Conservation (phyloP, 2,329 filamentous ascomycete genomes). For the Neurospora sp. region DNA sequence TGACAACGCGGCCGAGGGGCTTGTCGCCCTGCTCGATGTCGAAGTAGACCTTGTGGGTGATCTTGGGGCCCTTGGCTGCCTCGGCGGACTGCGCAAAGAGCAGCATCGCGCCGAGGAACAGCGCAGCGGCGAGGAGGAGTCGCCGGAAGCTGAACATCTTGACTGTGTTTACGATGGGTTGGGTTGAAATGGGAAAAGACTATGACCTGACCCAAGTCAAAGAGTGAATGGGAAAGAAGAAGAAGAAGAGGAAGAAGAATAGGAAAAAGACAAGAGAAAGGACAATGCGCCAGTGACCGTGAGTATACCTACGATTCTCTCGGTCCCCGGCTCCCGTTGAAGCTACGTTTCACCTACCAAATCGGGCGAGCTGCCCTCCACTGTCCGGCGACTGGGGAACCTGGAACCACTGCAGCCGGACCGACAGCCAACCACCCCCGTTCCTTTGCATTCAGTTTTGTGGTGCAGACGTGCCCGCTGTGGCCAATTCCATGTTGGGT, state of each 20-base stretch:
- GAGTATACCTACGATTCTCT: neutral
- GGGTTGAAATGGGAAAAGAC: constrained; percentile 1
- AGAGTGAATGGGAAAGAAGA: constrained; percentile 3
- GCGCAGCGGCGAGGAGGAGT: constrained; percentile 59
- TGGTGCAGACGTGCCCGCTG: neutral
- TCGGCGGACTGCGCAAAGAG: constrained; percentile 65
- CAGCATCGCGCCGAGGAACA: constrained; percentile 67
- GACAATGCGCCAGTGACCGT: constrained; percentile 7
- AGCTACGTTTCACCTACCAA: constrained; percentile 21
- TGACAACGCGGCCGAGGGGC: constrained; percentile 62
- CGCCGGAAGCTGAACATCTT: constrained; percentile 66
- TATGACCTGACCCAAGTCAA: neutral
- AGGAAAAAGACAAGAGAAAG: constrained; percentile 5
- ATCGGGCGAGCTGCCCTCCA: constrained; percentile 2
- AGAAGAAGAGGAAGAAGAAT: constrained; percentile 1
- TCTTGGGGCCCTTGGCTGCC: constrained; percentile 80
- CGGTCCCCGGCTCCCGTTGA: constrained; percentile 8
- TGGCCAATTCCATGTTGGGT: neutral
- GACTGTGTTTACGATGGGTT: constrained; percentile 22
- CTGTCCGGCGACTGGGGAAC: neutral
- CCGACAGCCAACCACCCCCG: neutral
- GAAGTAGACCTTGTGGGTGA: constrained; percentile 92
- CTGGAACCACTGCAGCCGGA: neutral
- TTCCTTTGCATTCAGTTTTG: neutral
- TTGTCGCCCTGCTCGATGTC: constrained; percentile 72